A percentile compares a stretch with the other conserved stretches of the same genome.
Conservation (phyloP, 73 alveolate species). For the Tetrahymena elliotti region DNA sequence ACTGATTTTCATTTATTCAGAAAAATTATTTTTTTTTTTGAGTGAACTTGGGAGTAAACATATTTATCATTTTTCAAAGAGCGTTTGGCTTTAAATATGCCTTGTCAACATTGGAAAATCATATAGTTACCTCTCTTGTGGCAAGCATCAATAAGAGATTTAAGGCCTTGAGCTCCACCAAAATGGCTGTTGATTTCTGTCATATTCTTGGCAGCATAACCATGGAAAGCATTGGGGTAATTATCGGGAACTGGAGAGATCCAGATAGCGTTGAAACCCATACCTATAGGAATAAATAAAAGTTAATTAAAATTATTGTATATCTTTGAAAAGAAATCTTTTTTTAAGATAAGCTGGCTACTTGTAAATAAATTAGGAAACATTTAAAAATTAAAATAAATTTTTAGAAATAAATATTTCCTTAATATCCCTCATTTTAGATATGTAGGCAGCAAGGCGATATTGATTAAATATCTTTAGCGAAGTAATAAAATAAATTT, state of each 20-base stretch:
- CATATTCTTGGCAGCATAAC: constrained; percentile 85
- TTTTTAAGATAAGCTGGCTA: neutral
- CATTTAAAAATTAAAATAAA: neutral
- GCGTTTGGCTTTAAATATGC: too few species aligned
- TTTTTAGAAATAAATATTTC: neutral
- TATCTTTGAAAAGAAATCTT: neutral
- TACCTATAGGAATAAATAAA: neutral
- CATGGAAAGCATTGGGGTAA: constrained; percentile 82
- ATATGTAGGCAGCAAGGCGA: neutral
- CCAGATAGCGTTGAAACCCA: constrained; percentile 96
- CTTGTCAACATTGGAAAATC: too few species aligned
- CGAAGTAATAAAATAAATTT: neutral
- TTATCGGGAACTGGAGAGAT: constrained; percentile 90
- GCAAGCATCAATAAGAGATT: constrained; percentile 66
- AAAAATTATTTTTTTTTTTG: too few species aligned
- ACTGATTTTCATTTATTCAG: too few species aligned
- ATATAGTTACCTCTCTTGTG: constrained; percentile 48
- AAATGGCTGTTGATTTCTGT: constrained; percentile 74
- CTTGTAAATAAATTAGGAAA: neutral
- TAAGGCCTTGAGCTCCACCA: constrained; percentile 78
- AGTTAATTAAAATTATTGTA: neutral
- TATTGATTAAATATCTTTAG: neutral
- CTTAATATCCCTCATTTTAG: neutral
- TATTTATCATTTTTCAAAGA: too few species aligned
- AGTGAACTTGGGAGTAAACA: neutral